Evolutionary conservation across 2,329 filamentous ascomycete genomes (phyloP).

Genomic region (Fusarium siculi): DNA sequence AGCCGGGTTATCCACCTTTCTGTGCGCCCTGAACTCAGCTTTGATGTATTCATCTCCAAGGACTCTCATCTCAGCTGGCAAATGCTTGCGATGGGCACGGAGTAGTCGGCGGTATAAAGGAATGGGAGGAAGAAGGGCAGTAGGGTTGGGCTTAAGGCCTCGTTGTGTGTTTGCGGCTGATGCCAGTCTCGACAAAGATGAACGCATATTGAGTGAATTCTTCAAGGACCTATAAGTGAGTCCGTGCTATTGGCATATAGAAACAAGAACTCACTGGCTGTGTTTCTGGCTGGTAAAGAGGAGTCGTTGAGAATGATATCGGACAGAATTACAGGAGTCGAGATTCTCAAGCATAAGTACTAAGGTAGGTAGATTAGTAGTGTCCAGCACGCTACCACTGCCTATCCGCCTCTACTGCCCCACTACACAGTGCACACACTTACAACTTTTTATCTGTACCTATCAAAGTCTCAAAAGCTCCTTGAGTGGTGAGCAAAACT

Average conservation of each 20-base stretch:
- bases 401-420: constrained; percentile 20
- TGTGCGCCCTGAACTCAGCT: constrained; percentile 88
- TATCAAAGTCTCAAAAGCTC: neutral
- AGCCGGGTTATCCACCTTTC: constrained; percentile 85
- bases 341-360: constrained; percentile 27
- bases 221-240: neutral
- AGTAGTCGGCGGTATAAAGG: constrained; percentile 89
- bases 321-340: constrained; percentile 18
- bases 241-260: neutral
- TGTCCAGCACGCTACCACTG: constrained; percentile 17
- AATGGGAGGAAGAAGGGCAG: constrained; percentile 86
- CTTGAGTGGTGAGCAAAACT: constrained; percentile 7
- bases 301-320: constrained; percentile 9
- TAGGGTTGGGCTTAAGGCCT: constrained; percentile 52
- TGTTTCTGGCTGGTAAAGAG: neutral
- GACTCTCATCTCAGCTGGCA: constrained; percentile 79
- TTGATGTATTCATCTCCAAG: constrained; percentile 95
- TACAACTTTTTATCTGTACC: constrained; percentile 30
- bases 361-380: neutral
- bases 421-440: constrained; percentile 45
- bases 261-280: neutral
- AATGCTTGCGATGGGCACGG: constrained; percentile 82
- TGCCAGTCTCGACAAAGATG: constrained; percentile 48
- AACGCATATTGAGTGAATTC: constrained; percentile 39
- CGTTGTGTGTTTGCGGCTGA: constrained; percentile 49